Conservation (phyloP, 768 basidiomycete genomes). For the Phylloporus scabripes region DNA sequence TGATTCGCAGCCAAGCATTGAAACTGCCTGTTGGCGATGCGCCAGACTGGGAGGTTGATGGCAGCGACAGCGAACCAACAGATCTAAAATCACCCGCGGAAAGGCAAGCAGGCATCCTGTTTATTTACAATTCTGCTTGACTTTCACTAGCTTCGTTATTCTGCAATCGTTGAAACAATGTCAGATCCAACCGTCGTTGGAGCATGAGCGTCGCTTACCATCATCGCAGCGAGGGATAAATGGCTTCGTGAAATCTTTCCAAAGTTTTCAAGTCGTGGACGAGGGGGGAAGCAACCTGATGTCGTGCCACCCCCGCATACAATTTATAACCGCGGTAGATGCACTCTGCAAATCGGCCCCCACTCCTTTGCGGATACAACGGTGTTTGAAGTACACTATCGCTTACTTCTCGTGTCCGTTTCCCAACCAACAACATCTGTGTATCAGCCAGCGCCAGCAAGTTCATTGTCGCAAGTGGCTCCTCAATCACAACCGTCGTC, state of each 20-base stretch:
- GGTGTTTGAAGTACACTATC: slow-evolving; percentile 71
- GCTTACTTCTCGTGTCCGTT: slow-evolving; percentile 29
- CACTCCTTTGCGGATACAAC: slow-evolving; percentile 64
- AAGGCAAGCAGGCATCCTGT: slow-evolving; percentile 38
- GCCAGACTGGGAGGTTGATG: slow-evolving; percentile 57
- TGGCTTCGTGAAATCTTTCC: slow-evolving; percentile 64
- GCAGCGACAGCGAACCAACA: slow-evolving; percentile 36
- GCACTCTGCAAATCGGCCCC: slow-evolving; percentile 70
- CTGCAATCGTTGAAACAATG: slow-evolving; percentile 70
- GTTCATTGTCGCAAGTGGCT: slow-evolving; percentile 26
- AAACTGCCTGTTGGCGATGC: slow-evolving; percentile 52
- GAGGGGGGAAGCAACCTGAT: slow-evolving; percentile 51
- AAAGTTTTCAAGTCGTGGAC: slow-evolving; percentile 63
- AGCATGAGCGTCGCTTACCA: slow-evolving; percentile 12
- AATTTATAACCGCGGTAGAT: slow-evolving; percentile 59
- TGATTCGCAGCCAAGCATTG: slow-evolving; percentile 24
- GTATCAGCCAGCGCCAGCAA: slow-evolving; percentile 25
- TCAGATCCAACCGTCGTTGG: slow-evolving; percentile 22
- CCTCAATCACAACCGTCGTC: slow-evolving; percentile 21
- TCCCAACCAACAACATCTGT: slow-evolving; percentile 21
- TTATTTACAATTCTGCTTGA: slow-evolving; percentile 3
- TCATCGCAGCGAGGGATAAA: slow-evolving; percentile 55
- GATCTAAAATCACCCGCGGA: slow-evolving; percentile 47
- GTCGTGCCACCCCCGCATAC: slow-evolving; percentile 60
- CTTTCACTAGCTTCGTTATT: slow-evolving; percentile 47